These are phyloP conservation scores for Neurospora sp. DNA, from an alignment of 2,329 filamentous ascomycete species.

Conservation along the genomic window DNA sequence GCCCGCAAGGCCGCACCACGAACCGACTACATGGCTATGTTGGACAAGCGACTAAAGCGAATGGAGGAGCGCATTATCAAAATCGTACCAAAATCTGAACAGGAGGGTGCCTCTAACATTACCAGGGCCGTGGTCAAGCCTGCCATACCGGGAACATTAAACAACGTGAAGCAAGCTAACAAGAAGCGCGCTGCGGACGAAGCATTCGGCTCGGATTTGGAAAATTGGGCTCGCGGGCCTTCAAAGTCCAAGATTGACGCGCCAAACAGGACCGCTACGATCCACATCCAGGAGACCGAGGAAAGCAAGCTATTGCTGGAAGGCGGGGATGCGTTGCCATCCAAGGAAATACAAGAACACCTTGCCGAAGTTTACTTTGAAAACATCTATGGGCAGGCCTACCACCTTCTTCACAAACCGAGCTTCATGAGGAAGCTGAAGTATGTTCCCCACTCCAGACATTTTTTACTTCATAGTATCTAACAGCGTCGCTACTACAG, in stretches of 20 bases:
- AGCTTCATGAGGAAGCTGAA: slow-evolving; percentile 86
- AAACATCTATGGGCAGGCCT: slow-evolving; percentile 89
- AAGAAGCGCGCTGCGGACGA: slow-evolving; percentile 83
- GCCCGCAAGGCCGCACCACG: slow-evolving; percentile 87
- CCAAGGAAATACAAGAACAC: slow-evolving; percentile 85
- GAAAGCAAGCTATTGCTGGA: slow-evolving; percentile 72
- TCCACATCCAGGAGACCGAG: slow-evolving; percentile 55
- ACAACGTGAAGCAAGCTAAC: slow-evolving; percentile 40
- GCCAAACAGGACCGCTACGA: slow-evolving; percentile 40
- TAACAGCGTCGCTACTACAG: slow-evolving; percentile 31
- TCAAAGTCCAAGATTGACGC: slow-evolving; percentile 39
- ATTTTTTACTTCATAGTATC: slow-evolving; percentile 5
- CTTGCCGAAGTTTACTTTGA: slow-evolving; percentile 93
- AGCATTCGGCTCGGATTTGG: slow-evolving; percentile 74
- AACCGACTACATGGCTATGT: slow-evolving; percentile 98
- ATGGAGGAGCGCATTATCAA: slow-evolving; percentile 99
- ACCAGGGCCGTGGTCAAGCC: slow-evolving; percentile 81
- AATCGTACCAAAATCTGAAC: slow-evolving; percentile 79
- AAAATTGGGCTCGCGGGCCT: slow-evolving; percentile 64
- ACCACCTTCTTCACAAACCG: slow-evolving; percentile 89
- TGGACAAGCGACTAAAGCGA: slow-evolving; percentile 87
- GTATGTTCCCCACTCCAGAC: slow-evolving; percentile 33
- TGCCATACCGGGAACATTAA: slow-evolving; percentile 47
- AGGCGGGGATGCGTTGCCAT: slow-evolving; percentile 71
- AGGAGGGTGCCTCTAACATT: slow-evolving; percentile 56